These are phyloP conservation scores for Ophiocordyceps camponoti-rufipedis DNA, from an alignment of 2,329 filamentous ascomycete species.

Conservation along the genomic window DNA sequence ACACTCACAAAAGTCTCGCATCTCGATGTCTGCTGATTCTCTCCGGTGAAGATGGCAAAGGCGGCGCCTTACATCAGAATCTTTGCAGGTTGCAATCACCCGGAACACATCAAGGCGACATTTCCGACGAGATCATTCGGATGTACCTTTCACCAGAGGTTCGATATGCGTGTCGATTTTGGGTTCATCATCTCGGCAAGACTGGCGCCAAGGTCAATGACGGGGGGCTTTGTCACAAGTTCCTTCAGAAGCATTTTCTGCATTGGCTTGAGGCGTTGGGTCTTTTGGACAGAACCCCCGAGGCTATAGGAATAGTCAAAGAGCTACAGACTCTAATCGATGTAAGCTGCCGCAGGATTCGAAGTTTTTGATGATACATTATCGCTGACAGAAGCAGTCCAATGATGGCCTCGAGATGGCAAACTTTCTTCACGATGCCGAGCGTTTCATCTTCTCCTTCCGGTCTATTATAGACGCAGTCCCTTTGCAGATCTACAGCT, in stretches of 20 bases:
- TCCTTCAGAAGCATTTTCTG: constrained; percentile 18
- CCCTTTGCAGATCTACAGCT: too few species aligned
- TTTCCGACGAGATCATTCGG: neutral
- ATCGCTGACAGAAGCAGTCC: neutral
- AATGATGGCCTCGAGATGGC: neutral
- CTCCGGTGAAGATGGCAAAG: too few species aligned
- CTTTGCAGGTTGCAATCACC: constrained; percentile 4
- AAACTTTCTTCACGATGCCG: constrained; percentile 5
- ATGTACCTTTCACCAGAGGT: constrained; percentile 6
- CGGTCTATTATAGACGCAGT: too few species aligned
- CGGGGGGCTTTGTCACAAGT: constrained; percentile 6
- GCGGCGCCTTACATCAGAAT: constrained; percentile 11
- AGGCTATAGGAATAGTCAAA: constrained; percentile 1
- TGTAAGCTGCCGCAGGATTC: neutral
- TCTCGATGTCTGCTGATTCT: constrained; percentile 8
- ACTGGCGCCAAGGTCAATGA: constrained; percentile 10
- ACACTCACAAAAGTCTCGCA: constrained; percentile 1
- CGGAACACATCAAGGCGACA: neutral
- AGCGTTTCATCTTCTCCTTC: constrained; percentile 5
- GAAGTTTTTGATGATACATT: neutral
- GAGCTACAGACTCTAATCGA: constrained; percentile 1
- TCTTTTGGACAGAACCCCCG: constrained; percentile 9
- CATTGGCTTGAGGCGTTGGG: constrained; percentile 21
- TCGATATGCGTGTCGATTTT: constrained; percentile 21
- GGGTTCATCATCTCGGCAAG: constrained; percentile 11